Base-by-base conservation (phyloP, 768 basidiomycete genomes). In the Rhodosporidiobolus sp. region DNA sequence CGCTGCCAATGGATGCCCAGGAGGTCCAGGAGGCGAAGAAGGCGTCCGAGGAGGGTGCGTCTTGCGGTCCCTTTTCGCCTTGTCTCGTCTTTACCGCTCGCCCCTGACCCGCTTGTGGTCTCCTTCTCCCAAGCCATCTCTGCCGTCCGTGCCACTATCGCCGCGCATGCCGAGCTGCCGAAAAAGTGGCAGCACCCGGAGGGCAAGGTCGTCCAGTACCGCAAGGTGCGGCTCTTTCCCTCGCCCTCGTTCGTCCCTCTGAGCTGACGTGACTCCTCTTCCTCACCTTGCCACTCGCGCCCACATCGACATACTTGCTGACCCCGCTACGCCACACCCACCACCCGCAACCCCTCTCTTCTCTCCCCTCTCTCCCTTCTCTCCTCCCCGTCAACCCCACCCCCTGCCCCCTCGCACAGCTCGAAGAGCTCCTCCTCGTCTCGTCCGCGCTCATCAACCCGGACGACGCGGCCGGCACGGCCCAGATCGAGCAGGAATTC, bases 371-470 rank as follows among this genome's bases (percentile, higher is more conserved):
- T 58, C 53, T 55, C 34, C 16, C 49, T 56, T 20, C 28, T 32
- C 26, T 10, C 26, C 32, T 19, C 10, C 26, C 10, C 35, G 1
- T 38, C 50, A 48, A 0, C 19, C 54, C 30, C 30, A 12, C 7
- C 30, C 7, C 50, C 8, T 17, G n/a, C 43, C 48, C n/a, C 34
- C 26, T 16, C 20, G 24, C 24, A 11, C 59, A 75, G 69, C 74
- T 75, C 60, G 67, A 71, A 38, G 74, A 75, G 28, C 35, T 55
- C 17, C 45, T 66, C 30, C 67, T 75, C 53, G 63, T 69, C 63
- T 65, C 59, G n/a, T 71, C 69, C 20, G 69, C 74, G 9, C 70
- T 75, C 48, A 64, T 75, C 62, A 71, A 75, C 49, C 65, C 74
- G 8, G 65, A 62, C 26, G 74, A 71, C 14, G 7, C 14, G 8